Base-by-base conservation (phyloP, 352 stramenopile genomes). In the Thraustochytrium striatum region DNA sequence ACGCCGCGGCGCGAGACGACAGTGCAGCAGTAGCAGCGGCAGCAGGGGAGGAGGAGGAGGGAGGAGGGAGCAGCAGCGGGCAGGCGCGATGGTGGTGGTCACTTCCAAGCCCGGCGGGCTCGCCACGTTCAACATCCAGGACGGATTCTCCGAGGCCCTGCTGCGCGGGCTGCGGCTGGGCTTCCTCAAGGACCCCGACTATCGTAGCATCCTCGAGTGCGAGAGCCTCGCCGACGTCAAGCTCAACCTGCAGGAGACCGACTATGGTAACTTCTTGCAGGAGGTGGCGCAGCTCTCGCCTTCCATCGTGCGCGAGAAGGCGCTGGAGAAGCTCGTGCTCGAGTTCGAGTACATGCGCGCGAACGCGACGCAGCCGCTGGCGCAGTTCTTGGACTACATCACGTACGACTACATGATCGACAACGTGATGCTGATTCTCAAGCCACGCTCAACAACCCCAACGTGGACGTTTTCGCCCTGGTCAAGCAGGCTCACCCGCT, bases 401-500 rank as follows among this genome's bases (percentile, higher is more conserved):
- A 98, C 93, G 73, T 98, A 92, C 84, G 95, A 99, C 87, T 99
- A 99, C 88, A 99, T 99, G 96, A 99, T 99, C 85, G 95, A 99
- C 85, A 99, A 99, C 84, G 91, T 99, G 61, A 98, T 99, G 86
- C 87, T 98, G 43, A 88, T 99, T 35, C 90, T 99, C 65, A 99
- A 99, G 84, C 95, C 72, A 98, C 96, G 16, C 47, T 78, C 30
- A 79, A 81, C 39, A 81, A 81, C 58, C 92, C 95, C 72, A 93
- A 98, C 82, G 90, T 92, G 44, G 61, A 82, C 57, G 89, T 96
- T 70, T 98, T 98, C 82, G 95, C 99, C 84, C 90, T 99, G 53
- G 97, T 99, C 61, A 92, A 92, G 39, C 88, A 98, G 90, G 96
- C 97, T 72, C 95, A 99, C 84, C 96, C 96, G 39, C 88, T 99